A percentile compares a stretch with the other conserved stretches of the same genome.
phyloP scores from a whole-genome alignment of 1,284 basidiomycete species.

The Vanrija pseudolonga region DNA sequence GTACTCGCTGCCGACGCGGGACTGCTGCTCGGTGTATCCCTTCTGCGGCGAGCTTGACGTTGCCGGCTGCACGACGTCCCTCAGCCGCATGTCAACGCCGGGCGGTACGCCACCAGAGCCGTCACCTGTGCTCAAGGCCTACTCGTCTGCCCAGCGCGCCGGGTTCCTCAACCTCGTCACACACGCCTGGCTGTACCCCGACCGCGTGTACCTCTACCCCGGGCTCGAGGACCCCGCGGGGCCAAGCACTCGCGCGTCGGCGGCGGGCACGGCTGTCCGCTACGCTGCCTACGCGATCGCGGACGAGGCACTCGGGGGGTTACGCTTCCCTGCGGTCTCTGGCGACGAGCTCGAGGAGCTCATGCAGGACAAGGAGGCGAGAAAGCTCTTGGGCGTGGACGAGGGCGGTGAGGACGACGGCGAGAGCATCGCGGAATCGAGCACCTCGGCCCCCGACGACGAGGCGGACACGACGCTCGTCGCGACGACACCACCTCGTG shows the following conservation, averaged over 20 bases:
- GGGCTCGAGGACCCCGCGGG: constrained; percentile 36
- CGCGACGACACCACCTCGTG: constrained; percentile 35
- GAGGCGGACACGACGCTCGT: background rate
- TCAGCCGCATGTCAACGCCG: constrained; percentile 2
- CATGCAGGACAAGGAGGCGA: constrained; percentile 16
- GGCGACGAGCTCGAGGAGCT: constrained; percentile 37
- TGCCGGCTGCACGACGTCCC: constrained; percentile 18
- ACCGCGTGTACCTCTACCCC: constrained; percentile 31
- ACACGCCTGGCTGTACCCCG: constrained; percentile 34
- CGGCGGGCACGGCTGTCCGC: constrained; percentile 22
- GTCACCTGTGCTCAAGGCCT: constrained; percentile 18
- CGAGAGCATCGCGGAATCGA: constrained; percentile 22
- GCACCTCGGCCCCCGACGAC: background rate
- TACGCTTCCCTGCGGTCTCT: constrained; percentile 27
- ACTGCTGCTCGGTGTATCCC: constrained; percentile 37
- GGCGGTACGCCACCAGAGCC: constrained; percentile 1
- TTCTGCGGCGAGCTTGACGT: constrained; percentile 47
- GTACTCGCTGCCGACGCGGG: constrained; percentile 37
- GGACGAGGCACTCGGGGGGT: constrained; percentile 31
- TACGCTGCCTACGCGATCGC: constrained; percentile 44
- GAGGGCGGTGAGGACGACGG: background rate
- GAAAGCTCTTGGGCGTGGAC: constrained; percentile 19
- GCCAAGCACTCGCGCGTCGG: constrained; percentile 19
- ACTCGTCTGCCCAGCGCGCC: constrained; percentile 23
- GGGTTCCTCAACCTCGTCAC: constrained; percentile 30